Evolutionary conservation across 2,329 filamentous ascomycete genomes (phyloP).

Genomic region (Fusarium veterinarium): DNA sequence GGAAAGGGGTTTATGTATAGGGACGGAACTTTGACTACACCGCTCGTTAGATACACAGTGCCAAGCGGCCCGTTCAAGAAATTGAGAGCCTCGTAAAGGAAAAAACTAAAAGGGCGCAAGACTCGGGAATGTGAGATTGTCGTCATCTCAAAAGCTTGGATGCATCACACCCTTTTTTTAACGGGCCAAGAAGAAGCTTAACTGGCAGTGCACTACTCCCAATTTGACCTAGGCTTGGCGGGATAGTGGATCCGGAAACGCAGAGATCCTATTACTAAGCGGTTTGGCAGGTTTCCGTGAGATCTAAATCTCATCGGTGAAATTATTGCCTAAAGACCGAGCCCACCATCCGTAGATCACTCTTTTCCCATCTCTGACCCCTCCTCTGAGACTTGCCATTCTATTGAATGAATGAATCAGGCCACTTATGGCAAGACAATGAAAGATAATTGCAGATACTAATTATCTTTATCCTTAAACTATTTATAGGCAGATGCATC

Average conservation of each 20-base stretch:
- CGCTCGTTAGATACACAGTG: background rate
- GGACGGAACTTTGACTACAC: background rate
- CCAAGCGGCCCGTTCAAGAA: background rate
- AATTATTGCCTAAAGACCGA: background rate
- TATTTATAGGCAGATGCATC: background rate
- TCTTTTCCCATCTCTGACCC: background rate
- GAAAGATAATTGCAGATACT: background rate
- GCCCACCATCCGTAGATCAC: background rate
- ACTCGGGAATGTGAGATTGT: background rate
- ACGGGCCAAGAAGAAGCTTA: background rate
- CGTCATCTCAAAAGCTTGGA: background rate
- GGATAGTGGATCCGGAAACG: background rate
- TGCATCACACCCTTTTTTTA: background rate
- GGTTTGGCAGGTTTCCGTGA: background rate
- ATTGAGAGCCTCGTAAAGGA: background rate
- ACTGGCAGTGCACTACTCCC: background rate
- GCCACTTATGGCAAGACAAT: background rate
- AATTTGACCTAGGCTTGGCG: background rate
- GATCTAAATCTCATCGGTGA: background rate
- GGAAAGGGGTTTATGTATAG: background rate
- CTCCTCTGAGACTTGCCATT: background rate
- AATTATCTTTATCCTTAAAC: background rate
- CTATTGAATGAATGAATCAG: rapidly evolving
- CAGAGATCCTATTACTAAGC: background rate
- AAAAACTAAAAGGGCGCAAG: background rate